Percentiles rank a stretch among this genome's conserved stretches.
These are phyloP conservation scores for Penicillium rolfsii DNA, from an alignment of 2,329 filamentous ascomycete species.

Conservation along the genomic window DNA sequence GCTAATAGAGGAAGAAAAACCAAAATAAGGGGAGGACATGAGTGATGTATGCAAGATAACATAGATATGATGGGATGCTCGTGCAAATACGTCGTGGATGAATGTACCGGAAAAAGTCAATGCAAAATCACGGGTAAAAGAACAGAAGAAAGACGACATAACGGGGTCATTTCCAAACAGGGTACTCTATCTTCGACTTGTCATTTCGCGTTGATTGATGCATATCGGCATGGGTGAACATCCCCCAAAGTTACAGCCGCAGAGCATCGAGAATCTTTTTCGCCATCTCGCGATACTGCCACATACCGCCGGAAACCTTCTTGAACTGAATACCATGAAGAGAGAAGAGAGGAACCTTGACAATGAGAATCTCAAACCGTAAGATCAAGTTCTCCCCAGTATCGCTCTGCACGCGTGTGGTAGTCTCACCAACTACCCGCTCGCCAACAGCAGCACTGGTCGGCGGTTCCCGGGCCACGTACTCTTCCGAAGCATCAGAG, in stretches of 20 bases:
- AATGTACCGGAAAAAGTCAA: conserved; percentile 23
- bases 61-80: conserved; percentile 29
- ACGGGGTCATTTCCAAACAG: conserved; percentile 5
- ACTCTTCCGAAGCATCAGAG: conserved; percentile 84
- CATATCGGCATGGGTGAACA: not conserved
- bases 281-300: conserved; percentile 99
- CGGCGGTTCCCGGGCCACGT: conserved; percentile 53
- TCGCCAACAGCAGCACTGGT: conserved; percentile 55
- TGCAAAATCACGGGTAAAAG: conserved; percentile 7
- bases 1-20: conserved; percentile 20
- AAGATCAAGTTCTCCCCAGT: conserved; percentile 81
- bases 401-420: conserved; percentile 88
- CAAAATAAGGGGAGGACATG: not conserved
- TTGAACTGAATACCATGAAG: conserved; percentile 98
- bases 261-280: conserved; percentile 90
- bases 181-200: conserved; percentile 20
- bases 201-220: not conserved
- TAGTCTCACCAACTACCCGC: conserved; percentile 79
- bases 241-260: conserved; percentile 61
- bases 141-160: conserved; percentile 3
- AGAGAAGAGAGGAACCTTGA: conserved; percentile 91
- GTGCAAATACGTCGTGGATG: conserved; percentile 33
- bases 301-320: conserved; percentile 90
- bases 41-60: not conserved
- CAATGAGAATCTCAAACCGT: conserved; percentile 94